Evolutionary conservation across 441 rosid species (phyloP), one percentile per base, ranked within the genome.

Genomic region (Erysimum cheiri): DNA sequence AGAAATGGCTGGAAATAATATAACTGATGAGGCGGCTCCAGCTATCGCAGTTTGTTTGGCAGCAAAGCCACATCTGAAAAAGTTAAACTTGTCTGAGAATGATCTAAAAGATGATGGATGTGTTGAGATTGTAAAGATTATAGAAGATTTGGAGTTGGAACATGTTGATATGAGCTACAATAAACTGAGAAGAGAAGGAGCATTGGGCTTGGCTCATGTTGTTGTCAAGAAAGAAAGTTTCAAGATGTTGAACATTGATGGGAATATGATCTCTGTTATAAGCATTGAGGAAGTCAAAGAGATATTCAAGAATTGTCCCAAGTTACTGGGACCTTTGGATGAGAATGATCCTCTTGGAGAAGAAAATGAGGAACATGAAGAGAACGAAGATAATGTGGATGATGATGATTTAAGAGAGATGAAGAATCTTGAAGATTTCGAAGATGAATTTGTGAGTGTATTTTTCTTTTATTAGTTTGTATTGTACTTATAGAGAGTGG

Each of bases 1-100:
- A 70, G 98, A 91, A 44, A 81, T 91, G 91, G 95, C 93, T 11
- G 97, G 97, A 60, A 91, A 94, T 76, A 96, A 91, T 49, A 80
- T 91, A 72, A 88, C 97, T 8, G 80, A 85, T 28, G 84, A 84
- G 60, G 91, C 87, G 47, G 87, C 88, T 76, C 73, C 93, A 7
- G 28, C 46, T 48, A 43, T 91, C 10, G 85, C 87, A 11, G 81
- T 84, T 50, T 94, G 93, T 74, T 61, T 91, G 14, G 83, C 77
- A 52, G 76, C 70, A 4, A 91, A 90, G 81, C 80, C 80, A 59
- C 72, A 77, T 41, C 85, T 94, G 19, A 79, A 79, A 61, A 88
- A 83, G 91, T 76, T 91, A 80, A 90, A 81, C 75, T 77, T 94
- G 85, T 72, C 91, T 15, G 96, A 91, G 82, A 94, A 94, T 71